Percentiles rank a stretch among this genome's conserved stretches.
Conservation (phyloP, 345 rosid species). For the Murraya paniculata region DNA sequence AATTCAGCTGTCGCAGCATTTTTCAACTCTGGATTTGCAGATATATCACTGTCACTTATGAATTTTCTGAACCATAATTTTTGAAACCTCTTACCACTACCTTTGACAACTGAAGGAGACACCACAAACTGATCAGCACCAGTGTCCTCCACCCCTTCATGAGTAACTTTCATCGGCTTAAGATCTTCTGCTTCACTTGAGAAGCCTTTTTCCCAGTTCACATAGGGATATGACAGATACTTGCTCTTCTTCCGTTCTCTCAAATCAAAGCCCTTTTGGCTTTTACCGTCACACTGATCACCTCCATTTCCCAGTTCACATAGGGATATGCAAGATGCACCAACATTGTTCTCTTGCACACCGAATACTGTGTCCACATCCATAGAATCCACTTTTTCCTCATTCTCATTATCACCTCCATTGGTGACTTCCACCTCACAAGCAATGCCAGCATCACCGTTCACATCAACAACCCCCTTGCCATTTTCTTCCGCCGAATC, state of each 20-base stretch:
- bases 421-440: conserved; percentile 3
- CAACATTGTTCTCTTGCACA: conserved; percentile 17
- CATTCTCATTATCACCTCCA: conserved; percentile 12
- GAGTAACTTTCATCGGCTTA: conserved; percentile 14
- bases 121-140: conserved; percentile 37
- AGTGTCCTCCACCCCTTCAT: conserved; percentile 17
- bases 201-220: conserved; percentile 38
- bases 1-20: conserved; percentile 49
- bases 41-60: conserved; percentile 33
- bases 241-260: conserved; percentile 72
- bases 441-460: conserved; percentile 7
- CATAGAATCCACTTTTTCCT: conserved; percentile 7
- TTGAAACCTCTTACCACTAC: conserved; percentile 52
- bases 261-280: conserved; percentile 35
- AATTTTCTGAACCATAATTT: conserved; percentile 52
- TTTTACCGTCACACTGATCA: conserved; percentile 10
- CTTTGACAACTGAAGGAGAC: conserved; percentile 49
- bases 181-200: conserved; percentile 27
- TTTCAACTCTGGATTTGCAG: conserved; percentile 39
- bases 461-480: conserved; percentile 17
- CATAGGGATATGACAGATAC: conserved; percentile 65
- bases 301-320: conserved; percentile 10
- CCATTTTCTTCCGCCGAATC: conserved; percentile 20
- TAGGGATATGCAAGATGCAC: background rate
- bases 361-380: conserved; percentile 5